Base-by-base conservation (phyloP, 768 basidiomycete species). In the Coprinellus aureogranulatus region DNA sequence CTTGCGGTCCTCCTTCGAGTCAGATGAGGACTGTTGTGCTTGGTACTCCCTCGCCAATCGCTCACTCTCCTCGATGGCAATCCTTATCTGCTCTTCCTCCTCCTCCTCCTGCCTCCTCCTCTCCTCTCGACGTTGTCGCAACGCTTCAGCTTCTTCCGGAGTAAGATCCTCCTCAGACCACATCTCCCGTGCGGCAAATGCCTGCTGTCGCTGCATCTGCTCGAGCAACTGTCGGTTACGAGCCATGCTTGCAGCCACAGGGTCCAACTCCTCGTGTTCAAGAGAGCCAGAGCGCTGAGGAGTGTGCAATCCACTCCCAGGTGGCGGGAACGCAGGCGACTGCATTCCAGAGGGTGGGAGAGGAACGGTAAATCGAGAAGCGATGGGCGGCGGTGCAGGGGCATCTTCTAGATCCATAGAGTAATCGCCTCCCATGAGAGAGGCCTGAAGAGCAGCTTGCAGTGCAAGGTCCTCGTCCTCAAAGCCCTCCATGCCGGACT, bases 401-500 rank as follows among this genome's bases (percentile, higher is more conserved):
- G 20, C n/a, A 4, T 20, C 28, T 27, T 37, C n/a, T 26, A 55
- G 41, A 20, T 51, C 48, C 27, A 52, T 52, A 22, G 54, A 6
- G 34, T 34, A 42, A 18, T 57, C 53, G 8, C 49, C 42, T 14
- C 63, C 69, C 66, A 75, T 74, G 42, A 95, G 72, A 3, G 92
- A 94, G 2, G 92, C 93, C 64, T 92, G 91, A 49, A 95, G 74
- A 0, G 90, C 94, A 4, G 86, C 89, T 68, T 97, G 94, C 2
- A 96, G 81, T 57, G 92, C 90, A 64, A 86, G 81, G 68, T 97
- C 94, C 66, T 94, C 93, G 61, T 92, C 89, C 58, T 90, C 92
- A 45, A 89, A 72, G 2, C 75, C 81, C 9, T 60, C 56, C 25
- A 16, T 14, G 5, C 22, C 1, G 71, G 59, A 20, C 46, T 57